Percentiles rank a stretch among this genome's conserved stretches.
Evolutionary conservation across 768 basidiomycete genomes (phyloP).

Genomic region (Ephemerocybe angulata): DNA sequence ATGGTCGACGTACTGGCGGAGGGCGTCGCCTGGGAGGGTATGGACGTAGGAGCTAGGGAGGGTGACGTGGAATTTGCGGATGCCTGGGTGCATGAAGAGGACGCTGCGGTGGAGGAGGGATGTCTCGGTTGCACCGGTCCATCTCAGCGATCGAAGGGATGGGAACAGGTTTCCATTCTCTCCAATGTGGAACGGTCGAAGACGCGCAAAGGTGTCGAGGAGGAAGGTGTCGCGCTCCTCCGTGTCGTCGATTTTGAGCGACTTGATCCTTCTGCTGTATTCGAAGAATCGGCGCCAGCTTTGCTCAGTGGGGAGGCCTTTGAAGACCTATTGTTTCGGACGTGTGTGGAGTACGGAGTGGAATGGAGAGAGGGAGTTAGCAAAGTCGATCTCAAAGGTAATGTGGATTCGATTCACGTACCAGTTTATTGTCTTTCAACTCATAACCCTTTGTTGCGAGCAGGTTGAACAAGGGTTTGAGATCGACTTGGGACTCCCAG

Average conservation of each 20-base stretch:
- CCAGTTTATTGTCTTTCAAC: constrained; percentile 16
- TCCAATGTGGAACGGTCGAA: constrained; percentile 43
- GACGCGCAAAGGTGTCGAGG: constrained; percentile 56
- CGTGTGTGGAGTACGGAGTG: constrained; percentile 5
- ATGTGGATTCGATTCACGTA: constrained; percentile 19
- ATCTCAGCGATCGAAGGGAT: constrained; percentile 48
- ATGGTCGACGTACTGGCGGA: constrained; percentile 33
- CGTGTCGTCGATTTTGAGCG: constrained; percentile 24
- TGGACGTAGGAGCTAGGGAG: constrained; percentile 20
- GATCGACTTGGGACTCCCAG: constrained; percentile 52
- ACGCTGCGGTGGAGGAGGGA: constrained; percentile 28
- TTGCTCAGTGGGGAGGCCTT: constrained; percentile 35
- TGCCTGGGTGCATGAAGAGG: constrained; percentile 55
- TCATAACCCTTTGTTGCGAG: constrained; percentile 40
- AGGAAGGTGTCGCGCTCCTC: constrained; percentile 28
- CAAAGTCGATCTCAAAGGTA: neutral
- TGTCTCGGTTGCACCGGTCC: constrained; percentile 28
- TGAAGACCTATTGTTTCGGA: too few species aligned
- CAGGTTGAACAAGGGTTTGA: constrained; percentile 42
- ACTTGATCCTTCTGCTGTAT: constrained; percentile 50
- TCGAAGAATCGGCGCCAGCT: constrained; percentile 57
- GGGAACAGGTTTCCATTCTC: constrained; percentile 40
- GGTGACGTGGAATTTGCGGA: constrained; percentile 35
- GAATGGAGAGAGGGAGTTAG: neutral
- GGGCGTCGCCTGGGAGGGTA: constrained; percentile 16